Evolutionary conservation across 768 basidiomycete species (phyloP).

Genomic region (Pulveroboletus sp.): DNA sequence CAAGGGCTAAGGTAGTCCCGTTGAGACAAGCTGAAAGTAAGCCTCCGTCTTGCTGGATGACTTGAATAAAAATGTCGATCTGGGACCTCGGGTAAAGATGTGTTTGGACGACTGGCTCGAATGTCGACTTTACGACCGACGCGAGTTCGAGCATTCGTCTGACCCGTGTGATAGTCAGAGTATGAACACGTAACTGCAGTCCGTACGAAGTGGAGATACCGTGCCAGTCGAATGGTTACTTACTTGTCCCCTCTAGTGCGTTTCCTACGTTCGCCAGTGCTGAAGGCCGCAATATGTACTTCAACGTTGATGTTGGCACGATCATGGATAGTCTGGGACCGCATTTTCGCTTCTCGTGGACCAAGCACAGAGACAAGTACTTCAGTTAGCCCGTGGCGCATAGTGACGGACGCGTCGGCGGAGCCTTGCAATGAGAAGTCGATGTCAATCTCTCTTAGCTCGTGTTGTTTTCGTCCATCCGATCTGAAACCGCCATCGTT

Average conservation of each 20-base stretch:
- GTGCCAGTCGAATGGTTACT: slow-evolving; percentile 27
- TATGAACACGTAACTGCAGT: background rate
- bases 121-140: slow-evolving; percentile 84
- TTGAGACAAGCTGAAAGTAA: slow-evolving; percentile 90
- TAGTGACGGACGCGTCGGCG: slow-evolving; percentile 81
- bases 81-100: slow-evolving; percentile 89
- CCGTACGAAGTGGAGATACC: background rate
- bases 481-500: slow-evolving; percentile 87
- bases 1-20: slow-evolving; percentile 87
- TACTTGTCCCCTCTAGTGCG: slow-evolving; percentile 84
- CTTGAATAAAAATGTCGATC: slow-evolving; percentile 91
- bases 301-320: slow-evolving; percentile 88
- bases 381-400: slow-evolving; percentile 87
- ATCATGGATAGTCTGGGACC: slow-evolving; percentile 80
- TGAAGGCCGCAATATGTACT: slow-evolving; percentile 82
- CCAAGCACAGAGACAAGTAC: slow-evolving; percentile 88
- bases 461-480: slow-evolving; percentile 89
- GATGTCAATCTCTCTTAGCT: slow-evolving; percentile 78
- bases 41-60: slow-evolving; percentile 92
- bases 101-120: slow-evolving; percentile 92
- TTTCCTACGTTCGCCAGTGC: slow-evolving; percentile 73
- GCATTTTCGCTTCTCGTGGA: slow-evolving; percentile 80
- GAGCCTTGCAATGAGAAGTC: slow-evolving; percentile 67
- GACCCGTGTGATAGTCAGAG: slow-evolving; percentile 6
- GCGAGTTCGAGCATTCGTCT: slow-evolving; percentile 88